phyloP scores from a whole-genome alignment of 805 yeast species.

The Saccharomycopsis sp. region DNA sequence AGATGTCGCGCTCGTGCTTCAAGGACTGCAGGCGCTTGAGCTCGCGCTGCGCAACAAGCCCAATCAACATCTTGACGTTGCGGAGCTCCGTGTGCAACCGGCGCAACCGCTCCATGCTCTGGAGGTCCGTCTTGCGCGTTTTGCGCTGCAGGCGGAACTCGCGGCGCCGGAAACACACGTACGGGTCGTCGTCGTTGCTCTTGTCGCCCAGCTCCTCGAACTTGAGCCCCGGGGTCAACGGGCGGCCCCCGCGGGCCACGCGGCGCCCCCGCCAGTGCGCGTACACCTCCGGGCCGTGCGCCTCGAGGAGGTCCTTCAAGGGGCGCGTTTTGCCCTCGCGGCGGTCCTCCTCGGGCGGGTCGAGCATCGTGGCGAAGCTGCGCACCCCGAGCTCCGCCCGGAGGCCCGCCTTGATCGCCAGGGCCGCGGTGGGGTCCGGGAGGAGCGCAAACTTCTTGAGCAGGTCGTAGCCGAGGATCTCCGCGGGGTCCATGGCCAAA shows the following conservation, averaged over 20 bases:
- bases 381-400: constrained; percentile 48
- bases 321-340: constrained; percentile 26
- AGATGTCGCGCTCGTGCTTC: constrained; percentile 57
- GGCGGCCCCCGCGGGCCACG: constrained; percentile 58
- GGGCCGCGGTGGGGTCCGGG: constrained; percentile 41
- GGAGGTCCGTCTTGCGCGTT: constrained; percentile 89
- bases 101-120: constrained; percentile 79
- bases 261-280: constrained; percentile 78
- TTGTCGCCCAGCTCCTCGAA: constrained; percentile 85
- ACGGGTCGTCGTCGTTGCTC: constrained; percentile 83
- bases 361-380: constrained; percentile 55
- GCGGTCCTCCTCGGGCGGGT: constrained; percentile 28
- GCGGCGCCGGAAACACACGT: constrained; percentile 90
- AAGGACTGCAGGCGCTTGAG: constrained; percentile 52
- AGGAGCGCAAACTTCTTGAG: constrained; percentile 45
- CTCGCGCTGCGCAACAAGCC: constrained; percentile 71
- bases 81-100: constrained; percentile 68
- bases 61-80: constrained; percentile 62
- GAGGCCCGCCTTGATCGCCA: constrained; percentile 50
- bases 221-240: constrained; percentile 67
- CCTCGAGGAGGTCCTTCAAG: constrained; percentile 35
- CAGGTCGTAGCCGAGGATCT: constrained; percentile 65
- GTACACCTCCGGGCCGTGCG: constrained; percentile 63
- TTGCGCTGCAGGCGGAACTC: constrained; percentile 94
- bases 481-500: constrained; percentile 74